Base-by-base conservation (phyloP, 2,329 filamentous ascomycete genomes). In the Alternaria triticina region DNA sequence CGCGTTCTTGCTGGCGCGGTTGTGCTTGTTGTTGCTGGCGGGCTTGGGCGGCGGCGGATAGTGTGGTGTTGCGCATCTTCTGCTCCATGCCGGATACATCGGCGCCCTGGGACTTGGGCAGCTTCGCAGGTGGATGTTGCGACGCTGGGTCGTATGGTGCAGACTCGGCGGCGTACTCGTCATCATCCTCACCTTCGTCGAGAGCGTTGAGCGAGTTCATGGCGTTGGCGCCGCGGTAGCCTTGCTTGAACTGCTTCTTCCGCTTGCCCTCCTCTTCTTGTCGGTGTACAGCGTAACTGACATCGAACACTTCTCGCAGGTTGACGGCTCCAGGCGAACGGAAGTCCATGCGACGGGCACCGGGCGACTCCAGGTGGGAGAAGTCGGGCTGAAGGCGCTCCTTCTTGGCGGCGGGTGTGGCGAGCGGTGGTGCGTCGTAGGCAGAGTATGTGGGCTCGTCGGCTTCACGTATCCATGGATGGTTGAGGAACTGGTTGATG, bases 201-300 rank as follows among this genome's bases (percentile, higher is more conserved):
- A 91, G 84, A 0, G 87, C 84, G 66, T 91, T 91, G 61, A 91
- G 84, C 9, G 84, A 85, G 69, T 85, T 89, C 67, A 97, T 87
- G 7, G 88, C 88, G 23, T 88, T 88, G 7, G 82, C 85, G 65
- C 89, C 82, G 74, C 90, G 79, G 83, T 91, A 84, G 72, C 91
- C 87, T 85, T 94, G 85, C 82, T 88, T 84, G 71, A 94, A 87
- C 75, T 96, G 92, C 80, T 96, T 97, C 68, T 93, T 89, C 57
- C 94, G 90, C 83, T 97, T 98, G 73, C 89, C 90, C 80, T 98
- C 96, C 78, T 99, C 96, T 81, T 98, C 96, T 80, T 98, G 94
- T 50, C 96, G 87, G 78, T 98, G 96, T 9, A 99, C 96, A 9
- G 96, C 95, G 75, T 99, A 99, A n/a, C 93, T 91, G 52, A 99